phyloP scores from a whole-genome alignment of 169 alveolate genomes.

The Prorocentrum cordatum region DNA sequence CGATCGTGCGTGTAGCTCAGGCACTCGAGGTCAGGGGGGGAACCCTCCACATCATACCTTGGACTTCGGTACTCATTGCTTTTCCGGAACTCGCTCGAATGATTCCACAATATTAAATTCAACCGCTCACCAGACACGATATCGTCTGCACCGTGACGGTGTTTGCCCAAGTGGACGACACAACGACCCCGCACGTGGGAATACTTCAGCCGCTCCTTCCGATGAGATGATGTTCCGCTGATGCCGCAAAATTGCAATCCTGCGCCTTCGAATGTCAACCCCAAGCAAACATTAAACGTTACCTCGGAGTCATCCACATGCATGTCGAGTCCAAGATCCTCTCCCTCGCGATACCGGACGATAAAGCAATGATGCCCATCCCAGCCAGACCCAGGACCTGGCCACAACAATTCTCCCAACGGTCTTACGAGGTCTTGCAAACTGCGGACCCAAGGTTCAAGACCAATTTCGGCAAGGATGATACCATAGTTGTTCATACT shows the following conservation, averaged over 20 bases:
- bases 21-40: slow-evolving; percentile 42
- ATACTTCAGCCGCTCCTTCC: neutral
- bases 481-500: slow-evolving; percentile 51
- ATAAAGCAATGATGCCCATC: slow-evolving; percentile 64
- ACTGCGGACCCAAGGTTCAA: too few species aligned
- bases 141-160: slow-evolving; percentile 1
- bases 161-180: neutral
- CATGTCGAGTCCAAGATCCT: slow-evolving; percentile 38
- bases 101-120: neutral
- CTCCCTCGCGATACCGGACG: slow-evolving; percentile 65
- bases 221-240: neutral
- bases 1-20: slow-evolving; percentile 58
- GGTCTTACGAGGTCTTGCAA: neutral
- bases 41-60: slow-evolving; percentile 12
- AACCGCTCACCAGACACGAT: neutral
- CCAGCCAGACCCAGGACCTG: slow-evolving; percentile 20
- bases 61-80: neutral
- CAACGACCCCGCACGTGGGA: neutral
- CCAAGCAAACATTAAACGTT: slow-evolving; percentile 1
- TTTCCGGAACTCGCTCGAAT: neutral
- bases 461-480: slow-evolving; percentile 63
- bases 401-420: slow-evolving; percentile 20
- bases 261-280: neutral
- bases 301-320: neutral
- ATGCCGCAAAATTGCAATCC: neutral